These are phyloP conservation scores for Boletus austroedulis DNA, from an alignment of 1,284 basidiomycete genomes.

Conservation along the genomic window DNA sequence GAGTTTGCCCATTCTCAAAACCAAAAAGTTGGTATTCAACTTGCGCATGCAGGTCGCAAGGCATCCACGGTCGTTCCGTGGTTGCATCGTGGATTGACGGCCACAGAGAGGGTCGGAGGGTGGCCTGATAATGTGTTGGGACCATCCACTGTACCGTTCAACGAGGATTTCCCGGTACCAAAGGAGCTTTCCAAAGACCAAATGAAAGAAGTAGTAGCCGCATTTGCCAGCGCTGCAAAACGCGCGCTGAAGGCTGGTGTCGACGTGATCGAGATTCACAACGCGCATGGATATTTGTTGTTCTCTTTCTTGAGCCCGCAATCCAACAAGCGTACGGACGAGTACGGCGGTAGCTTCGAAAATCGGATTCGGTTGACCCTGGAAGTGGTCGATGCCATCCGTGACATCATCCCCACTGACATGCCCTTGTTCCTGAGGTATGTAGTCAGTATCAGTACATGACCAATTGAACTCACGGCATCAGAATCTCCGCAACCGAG, in stretches of 20 bases:
- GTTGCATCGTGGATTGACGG: constrained; percentile 42
- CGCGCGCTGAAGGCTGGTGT: constrained; percentile 52
- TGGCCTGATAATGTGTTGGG: constrained; percentile 66
- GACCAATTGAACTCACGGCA: constrained; percentile 26
- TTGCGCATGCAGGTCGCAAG: constrained; percentile 81
- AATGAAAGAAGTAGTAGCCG: constrained; percentile 57
- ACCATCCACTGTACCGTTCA: constrained; percentile 58
- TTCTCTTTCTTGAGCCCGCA: constrained; percentile 56
- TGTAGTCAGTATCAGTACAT: constrained; percentile 24
- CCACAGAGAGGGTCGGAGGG: constrained; percentile 54
- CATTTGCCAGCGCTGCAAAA: constrained; percentile 59
- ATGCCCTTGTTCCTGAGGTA: constrained; percentile 72
- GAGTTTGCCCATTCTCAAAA: constrained; percentile 74
- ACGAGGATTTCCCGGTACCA: constrained; percentile 49
- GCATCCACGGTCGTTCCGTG: constrained; percentile 58
- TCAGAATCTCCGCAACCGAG: constrained; percentile 55
- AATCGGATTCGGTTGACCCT: constrained; percentile 63
- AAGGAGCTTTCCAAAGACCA: constrained; percentile 52
- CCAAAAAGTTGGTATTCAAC: constrained; percentile 73
- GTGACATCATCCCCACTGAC: constrained; percentile 52
- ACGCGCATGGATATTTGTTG: constrained; percentile 63
- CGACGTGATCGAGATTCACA: constrained; percentile 70
- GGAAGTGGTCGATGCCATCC: constrained; percentile 53
- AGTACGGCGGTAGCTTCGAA: constrained; percentile 73
- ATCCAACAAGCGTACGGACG: constrained; percentile 67